Conservation (phyloP, 1,284 basidiomycete species). For the Anthracocystis panici-leucophaei region DNA sequence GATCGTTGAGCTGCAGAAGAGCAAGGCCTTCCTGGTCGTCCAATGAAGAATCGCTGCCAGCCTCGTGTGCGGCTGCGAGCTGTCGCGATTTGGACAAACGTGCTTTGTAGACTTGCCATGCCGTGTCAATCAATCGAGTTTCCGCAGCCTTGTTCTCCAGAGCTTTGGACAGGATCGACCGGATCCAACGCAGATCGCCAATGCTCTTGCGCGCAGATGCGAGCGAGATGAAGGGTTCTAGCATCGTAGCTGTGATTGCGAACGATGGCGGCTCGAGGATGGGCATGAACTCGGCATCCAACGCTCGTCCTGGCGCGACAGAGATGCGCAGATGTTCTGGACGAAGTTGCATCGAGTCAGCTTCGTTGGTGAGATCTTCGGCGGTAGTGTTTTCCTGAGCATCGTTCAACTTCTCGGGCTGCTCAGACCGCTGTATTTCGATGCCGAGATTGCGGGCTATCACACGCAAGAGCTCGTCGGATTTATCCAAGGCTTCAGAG, state of each 20-base stretch:
- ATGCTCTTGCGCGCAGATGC: constrained; percentile 27
- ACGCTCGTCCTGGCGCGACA: constrained; percentile 22
- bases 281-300: constrained; percentile 46
- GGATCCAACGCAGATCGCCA: constrained; percentile 39
- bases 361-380: background rate
- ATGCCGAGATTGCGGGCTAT: constrained; percentile 40
- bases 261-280: constrained; percentile 54
- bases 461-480: constrained; percentile 23
- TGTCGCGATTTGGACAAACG: constrained; percentile 30
- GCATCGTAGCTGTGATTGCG: constrained; percentile 36
- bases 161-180: constrained; percentile 24
- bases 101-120: constrained; percentile 33
- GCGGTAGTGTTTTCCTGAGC: background rate
- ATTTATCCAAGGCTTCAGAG: constrained; percentile 41
- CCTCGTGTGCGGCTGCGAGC: constrained; percentile 6
- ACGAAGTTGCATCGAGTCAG: constrained; percentile 8
- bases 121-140: constrained; percentile 38
- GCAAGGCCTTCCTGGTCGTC: constrained; percentile 3
- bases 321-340: constrained; percentile 20
- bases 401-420: background rate
- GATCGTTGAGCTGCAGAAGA: constrained; percentile 26
- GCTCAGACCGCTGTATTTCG: constrained; percentile 8
- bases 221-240: constrained; percentile 49
- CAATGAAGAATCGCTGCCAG: background rate
- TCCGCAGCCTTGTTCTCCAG: constrained; percentile 44